Conservation (phyloP, 352 stramenopile species). For the Bremia lactucae region DNA sequence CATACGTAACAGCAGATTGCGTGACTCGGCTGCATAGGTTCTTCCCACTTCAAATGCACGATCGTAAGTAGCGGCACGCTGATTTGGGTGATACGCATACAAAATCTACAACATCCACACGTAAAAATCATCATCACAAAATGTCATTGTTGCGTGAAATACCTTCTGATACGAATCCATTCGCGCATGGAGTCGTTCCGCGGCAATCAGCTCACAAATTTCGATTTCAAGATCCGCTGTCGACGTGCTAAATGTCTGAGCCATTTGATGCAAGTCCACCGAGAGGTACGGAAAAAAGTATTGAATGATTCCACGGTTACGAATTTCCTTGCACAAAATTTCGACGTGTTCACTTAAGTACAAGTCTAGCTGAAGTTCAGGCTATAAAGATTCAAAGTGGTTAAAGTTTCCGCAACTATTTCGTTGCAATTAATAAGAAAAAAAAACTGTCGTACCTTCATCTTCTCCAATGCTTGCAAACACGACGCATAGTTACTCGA, state of each 20-base stretch:
- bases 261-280: conserved; percentile 81
- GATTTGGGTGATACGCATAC: conserved; percentile 70
- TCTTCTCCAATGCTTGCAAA: conserved; percentile 61
- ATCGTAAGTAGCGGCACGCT: conserved; percentile 66
- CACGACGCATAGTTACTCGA: conserved; percentile 79
- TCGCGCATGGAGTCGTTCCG: conserved; percentile 60
- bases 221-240: conserved; percentile 60
- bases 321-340: conserved; percentile 70
- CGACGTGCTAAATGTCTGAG: conserved; percentile 67
- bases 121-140: no score
- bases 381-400: no score
- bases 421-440: conserved; percentile 1
- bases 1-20: conserved; percentile 77
- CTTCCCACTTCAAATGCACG: conserved; percentile 69
- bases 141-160: neutral
- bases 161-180: conserved; percentile 87
- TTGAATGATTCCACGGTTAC: conserved; percentile 77
- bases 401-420: no score
- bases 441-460: conserved; percentile 36
- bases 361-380: conserved; percentile 68
- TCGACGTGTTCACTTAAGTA: conserved; percentile 71
- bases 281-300: conserved; percentile 85
- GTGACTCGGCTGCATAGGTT: conserved; percentile 74
- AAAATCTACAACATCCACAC: conserved; percentile 69
- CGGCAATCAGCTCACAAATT: conserved; percentile 64